Evolutionary conservation across 345 rosid genomes (phyloP).

Genomic region (Eucalyptus marginata): DNA sequence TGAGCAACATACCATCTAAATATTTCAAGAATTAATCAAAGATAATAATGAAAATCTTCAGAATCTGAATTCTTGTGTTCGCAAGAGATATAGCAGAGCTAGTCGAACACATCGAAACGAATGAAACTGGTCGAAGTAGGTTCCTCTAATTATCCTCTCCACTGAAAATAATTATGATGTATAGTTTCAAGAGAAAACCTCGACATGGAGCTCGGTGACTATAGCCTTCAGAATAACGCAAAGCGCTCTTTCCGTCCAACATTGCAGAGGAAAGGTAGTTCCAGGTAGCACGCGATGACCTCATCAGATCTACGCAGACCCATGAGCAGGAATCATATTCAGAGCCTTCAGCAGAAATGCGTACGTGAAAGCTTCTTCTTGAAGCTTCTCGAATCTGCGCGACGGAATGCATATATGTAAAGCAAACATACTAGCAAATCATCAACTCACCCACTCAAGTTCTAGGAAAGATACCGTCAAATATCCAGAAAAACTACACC

Average conservation of each 20-base stretch:
- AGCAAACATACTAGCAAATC: background rate
- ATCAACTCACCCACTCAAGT: background rate
- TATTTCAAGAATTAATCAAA: no score
- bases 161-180: no score
- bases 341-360: conserved; percentile 71
- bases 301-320: background rate
- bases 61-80: no score
- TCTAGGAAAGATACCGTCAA: background rate
- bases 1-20: no score
- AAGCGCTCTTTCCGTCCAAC: background rate
- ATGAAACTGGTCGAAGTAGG: no score
- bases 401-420: background rate
- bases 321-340: conserved; percentile 45
- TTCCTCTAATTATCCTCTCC: no score
- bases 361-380: conserved; percentile 59
- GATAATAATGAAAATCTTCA: no score
- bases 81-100: no score
- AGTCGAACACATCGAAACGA: no score
- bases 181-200: no score
- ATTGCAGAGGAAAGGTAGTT: background rate
- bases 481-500: background rate
- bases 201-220: no score
- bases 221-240: background rate
- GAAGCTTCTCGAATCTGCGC: conserved; percentile 94
- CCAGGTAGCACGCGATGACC: background rate